Conservation (phyloP, 306 rosid species). For the Purshia tridentata region DNA sequence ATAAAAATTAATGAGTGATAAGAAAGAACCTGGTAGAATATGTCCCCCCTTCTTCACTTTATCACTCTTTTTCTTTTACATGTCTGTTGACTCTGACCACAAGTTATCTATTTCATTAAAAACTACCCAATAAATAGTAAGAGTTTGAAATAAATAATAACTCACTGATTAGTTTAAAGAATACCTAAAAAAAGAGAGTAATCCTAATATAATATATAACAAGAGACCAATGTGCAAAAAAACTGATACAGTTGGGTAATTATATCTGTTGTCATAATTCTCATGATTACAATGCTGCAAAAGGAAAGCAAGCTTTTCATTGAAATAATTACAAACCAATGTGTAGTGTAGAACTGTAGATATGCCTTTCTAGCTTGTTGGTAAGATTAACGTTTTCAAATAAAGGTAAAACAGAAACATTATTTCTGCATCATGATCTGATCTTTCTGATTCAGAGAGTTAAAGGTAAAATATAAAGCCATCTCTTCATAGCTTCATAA, state of each 20-base stretch:
- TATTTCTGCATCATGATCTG: not conserved
- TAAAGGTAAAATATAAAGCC: not conserved
- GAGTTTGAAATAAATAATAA: no score
- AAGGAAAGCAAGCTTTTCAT: not conserved
- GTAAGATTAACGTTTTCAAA: not conserved
- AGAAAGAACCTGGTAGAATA: no score
- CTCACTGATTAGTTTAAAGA: no score
- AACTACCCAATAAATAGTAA: no score
- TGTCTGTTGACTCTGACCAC: no score
- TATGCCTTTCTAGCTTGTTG: not conserved
- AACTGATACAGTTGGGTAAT: not conserved
- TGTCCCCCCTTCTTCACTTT: no score
- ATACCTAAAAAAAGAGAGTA: no score
- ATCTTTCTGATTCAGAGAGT: not conserved
- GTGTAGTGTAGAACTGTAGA: not conserved
- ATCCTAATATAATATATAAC: no score
- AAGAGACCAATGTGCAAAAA: not conserved
- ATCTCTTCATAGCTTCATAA: not conserved
- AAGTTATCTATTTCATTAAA: no score
- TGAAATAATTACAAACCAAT: not conserved
- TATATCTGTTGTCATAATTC: not conserved
- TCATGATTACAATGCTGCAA: not conserved
- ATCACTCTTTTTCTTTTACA: no score
- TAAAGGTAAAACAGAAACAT: not conserved
- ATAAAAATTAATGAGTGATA: not conserved